Base-by-base conservation (phyloP, 495 filamentous ascomycete species). In the Tuber magnatum region DNA sequence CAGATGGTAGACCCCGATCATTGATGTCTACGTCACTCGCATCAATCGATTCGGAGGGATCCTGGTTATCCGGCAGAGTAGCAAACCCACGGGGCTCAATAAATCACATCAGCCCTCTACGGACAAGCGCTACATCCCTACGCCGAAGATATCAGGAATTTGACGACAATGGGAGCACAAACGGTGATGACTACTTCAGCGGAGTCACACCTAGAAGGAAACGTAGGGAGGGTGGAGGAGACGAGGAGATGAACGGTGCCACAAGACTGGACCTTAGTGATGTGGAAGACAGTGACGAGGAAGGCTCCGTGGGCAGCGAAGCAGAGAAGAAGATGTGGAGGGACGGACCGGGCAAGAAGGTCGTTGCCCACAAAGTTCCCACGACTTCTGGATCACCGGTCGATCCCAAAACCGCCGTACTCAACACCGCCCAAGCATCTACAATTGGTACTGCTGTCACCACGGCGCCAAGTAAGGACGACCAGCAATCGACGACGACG, bases 41-140 rank as follows among this genome's bases (percentile, higher is more conserved):
- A 56, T 82, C 81, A 38, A 82, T 82, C 32, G 81, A 82, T 74
- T 82, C 81, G 16, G 81, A 82, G 73, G 81, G 81, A 20, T 81
- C 78, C 39, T 82, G 81, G 81, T 69, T 82, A 39, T 82, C 81
- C 9, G 81, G 81, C 1, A 82, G 71, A 71, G 73, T 80, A 69
- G 73, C 56, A 32, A 78, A 74, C 65, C 75, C 74, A 16, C 73
- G 80, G 3, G 73, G 73, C 44, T 80, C 81, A 18, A 69, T 80
- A 20, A 72, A 81, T 24, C 80, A 82, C 48, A 76, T 82, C 42
- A 78, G 74, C 46, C 81, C 81, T 8, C 73, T 82, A 24, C 73
- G 80, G 41, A 80, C 81, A 14, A 80, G 77, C 16, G 80, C 81
- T 56, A 82, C 80, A 18, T 81, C 80, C n/a, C 61, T 81, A 46